phyloP scores from a whole-genome alignment of 257 asterid species.

The Catharanthus roseus region DNA sequence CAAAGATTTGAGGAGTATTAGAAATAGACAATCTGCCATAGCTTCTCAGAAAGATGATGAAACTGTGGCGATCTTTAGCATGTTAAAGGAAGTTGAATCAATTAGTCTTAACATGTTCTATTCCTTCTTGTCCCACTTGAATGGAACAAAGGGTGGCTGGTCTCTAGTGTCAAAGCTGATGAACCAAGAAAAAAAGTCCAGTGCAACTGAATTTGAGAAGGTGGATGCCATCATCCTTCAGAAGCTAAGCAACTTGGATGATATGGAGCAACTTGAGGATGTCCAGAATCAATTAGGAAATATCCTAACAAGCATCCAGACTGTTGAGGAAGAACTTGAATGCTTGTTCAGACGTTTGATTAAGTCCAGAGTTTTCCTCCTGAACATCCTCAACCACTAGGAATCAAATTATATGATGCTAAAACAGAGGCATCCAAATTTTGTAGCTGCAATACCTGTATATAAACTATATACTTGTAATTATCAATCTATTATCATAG shows the following conservation, averaged over 20 bases:
- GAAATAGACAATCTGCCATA: background rate
- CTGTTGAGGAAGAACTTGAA: constrained; percentile 33
- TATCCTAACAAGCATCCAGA: constrained; percentile 28
- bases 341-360: constrained; percentile 11
- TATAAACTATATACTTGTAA: constrained; percentile 1
- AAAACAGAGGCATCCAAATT: constrained; percentile 15
- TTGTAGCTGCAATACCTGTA: background rate
- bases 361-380: constrained; percentile 29
- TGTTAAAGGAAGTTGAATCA: constrained; percentile 24
- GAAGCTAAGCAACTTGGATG: background rate
- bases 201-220: background rate
- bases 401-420: constrained; percentile 18
- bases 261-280: constrained; percentile 8
- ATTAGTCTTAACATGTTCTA: constrained; percentile 13
- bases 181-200: background rate
- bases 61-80: background rate
- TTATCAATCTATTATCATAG: background rate
- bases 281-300: constrained; percentile 20
- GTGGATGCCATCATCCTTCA: background rate
- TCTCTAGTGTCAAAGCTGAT: constrained; percentile 28
- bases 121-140: constrained; percentile 18
- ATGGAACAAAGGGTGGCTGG: constrained; percentile 19
- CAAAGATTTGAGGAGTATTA: constrained; percentile 15
- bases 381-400: constrained; percentile 3
- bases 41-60: background rate